These are phyloP conservation scores for Neonectria magnoliae DNA, from an alignment of 2,329 filamentous ascomycete species.

Conservation along the genomic window DNA sequence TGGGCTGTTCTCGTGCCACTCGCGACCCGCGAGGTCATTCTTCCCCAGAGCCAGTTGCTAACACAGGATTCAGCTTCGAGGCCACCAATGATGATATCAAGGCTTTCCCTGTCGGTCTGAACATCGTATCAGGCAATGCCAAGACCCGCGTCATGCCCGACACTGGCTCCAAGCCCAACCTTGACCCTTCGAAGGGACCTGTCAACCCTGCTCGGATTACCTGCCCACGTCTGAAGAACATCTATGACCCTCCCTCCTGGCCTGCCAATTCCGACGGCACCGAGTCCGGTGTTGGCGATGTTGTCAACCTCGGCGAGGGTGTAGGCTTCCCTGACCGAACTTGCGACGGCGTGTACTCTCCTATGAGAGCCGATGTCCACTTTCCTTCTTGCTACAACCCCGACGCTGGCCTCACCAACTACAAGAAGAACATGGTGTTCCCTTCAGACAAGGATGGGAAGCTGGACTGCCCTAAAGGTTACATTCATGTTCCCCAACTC, in stretches of 20 bases:
- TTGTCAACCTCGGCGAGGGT: conserved; percentile 64
- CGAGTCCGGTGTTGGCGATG: conserved; percentile 64
- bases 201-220: conserved; percentile 68
- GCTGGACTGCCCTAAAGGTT: conserved; percentile 64
- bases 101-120: conserved; percentile 76
- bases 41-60: conserved; percentile 12
- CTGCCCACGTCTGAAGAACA: conserved; percentile 63
- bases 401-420: conserved; percentile 65
- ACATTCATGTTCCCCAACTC: conserved; percentile 64
- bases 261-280: conserved; percentile 64
- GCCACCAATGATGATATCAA: conserved; percentile 71
- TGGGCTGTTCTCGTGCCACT: background rate
- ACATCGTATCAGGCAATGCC: conserved; percentile 75
- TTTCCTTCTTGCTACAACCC: conserved; percentile 82
- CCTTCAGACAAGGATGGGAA: conserved; percentile 62
- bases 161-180: conserved; percentile 59
- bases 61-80: conserved; percentile 61
- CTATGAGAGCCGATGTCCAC: conserved; percentile 73
- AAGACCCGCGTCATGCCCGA: conserved; percentile 66
- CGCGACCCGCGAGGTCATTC: background rate
- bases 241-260: conserved; percentile 62
- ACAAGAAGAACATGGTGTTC: conserved; percentile 73
- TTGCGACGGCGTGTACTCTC: conserved; percentile 71
- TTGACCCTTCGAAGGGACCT: conserved; percentile 62
- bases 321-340: conserved; percentile 75